Conservation (phyloP, 129 eudicot species). For the Chrysanthemum seticuspe region DNA sequence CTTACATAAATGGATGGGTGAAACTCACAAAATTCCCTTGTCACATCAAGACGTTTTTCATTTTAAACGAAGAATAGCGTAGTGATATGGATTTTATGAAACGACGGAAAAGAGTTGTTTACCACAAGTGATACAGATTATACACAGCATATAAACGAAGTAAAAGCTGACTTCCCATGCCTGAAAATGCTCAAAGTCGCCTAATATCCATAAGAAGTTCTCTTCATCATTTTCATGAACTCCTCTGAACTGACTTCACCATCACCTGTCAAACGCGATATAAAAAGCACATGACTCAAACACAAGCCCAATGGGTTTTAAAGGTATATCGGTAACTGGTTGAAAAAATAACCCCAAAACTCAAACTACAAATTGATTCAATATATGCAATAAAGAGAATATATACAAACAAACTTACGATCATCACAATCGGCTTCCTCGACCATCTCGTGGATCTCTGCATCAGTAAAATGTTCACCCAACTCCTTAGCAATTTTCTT, state of each 20-base stretch:
- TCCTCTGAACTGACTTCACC: slow-evolving; percentile 84
- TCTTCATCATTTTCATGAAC: slow-evolving; percentile 94
- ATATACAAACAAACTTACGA: slow-evolving; percentile 47
- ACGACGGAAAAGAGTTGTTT: too few species aligned
- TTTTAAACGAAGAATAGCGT: too few species aligned
- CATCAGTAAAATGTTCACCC: slow-evolving; percentile 73
- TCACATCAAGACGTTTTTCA: too few species aligned
- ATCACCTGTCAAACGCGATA: slow-evolving; percentile 49
- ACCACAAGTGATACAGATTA: not conserved
- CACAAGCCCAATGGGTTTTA: not conserved
- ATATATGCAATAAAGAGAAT: not conserved
- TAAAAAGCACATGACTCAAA: not conserved
- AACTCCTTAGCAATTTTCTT: slow-evolving; percentile 75
- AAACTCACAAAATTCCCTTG: too few species aligned
- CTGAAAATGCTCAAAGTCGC: slow-evolving; percentile 1
- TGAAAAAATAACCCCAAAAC: not conserved
- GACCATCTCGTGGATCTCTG: slow-evolving; percentile 81
- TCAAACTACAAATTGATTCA: not conserved
- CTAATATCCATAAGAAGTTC: slow-evolving; percentile 72
- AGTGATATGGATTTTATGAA: too few species aligned
- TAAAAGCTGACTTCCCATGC: not conserved
- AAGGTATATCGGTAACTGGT: not conserved
- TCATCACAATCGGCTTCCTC: slow-evolving; percentile 86
- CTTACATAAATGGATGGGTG: too few species aligned
- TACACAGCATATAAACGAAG: slow-evolving; percentile 12